Evolutionary conservation across 768 basidiomycete species (phyloP), one percentile per base, ranked within the genome.

Genomic region (Cytidiella melzeri): DNA sequence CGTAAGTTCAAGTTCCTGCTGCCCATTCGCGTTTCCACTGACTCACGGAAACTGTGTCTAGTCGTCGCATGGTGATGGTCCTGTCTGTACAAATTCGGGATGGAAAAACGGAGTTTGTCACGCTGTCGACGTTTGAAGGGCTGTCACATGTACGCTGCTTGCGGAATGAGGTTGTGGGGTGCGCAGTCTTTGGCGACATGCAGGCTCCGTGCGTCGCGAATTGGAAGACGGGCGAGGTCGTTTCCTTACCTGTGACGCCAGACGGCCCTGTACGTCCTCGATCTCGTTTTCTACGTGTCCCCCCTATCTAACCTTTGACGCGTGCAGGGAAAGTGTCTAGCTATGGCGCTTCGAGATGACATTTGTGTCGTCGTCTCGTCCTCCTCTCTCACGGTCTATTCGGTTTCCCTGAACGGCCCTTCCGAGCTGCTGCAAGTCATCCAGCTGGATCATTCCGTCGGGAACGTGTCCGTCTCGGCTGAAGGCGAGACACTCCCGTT

Each of bases 291-390:
- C 36, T 4, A n/a, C 23, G 15, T 39, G 34, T 9, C 18, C 24
- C 15, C 20, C 28, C 41, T 18, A 43, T 15, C 30, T 34, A 34
- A 27, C 38, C 7, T 27, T 40, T 24, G 2, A 3, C 23, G 7
- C 19, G 15, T 7, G 24, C 39, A 53, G 52, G 43, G 41, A 3
- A 47, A 43, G 20, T 38, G 36, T 38, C 20, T 34, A 36, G 46
- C 52, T n/a, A 53, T 53, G 52, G 44, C 52, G 26, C 38, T 53
- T 19, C 47, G 52, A 15, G 52, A 49, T 6, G 41, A 45, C 18
- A 13, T 49, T 38, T 53, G 52, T 38, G 52, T 47, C 47, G 52
- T 53, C 27, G 52, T 40, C 19, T 43, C 37, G 13, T 25, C 43
- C 1, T 34, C 38, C n/a, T 21, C 47, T 10, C 52, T 53, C 19